Evolutionary conservation across 2,329 filamentous ascomycete species (phyloP), one percentile per base, ranked within the genome.

Genomic region (Aspergillus glaucus): DNA sequence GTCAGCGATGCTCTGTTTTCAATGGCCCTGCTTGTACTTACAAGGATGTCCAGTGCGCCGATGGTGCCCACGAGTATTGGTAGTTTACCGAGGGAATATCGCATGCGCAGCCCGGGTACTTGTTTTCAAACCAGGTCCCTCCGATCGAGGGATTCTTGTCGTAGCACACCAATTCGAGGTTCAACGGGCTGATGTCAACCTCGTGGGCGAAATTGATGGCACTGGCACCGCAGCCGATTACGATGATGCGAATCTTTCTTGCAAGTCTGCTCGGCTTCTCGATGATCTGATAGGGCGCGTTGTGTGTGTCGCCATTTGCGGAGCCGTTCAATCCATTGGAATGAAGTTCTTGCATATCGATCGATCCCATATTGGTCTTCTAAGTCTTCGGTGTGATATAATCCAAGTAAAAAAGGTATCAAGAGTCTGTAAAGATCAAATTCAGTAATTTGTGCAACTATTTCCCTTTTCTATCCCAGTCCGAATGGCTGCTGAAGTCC

Each of bases 121-220:
- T 52, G 49, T 66, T 68, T 30, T 66, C 64, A 9, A 60, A 56
- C 67, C 67, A 69, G 28, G 66, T 63, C n/a, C 65, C 67, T 4
- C 66, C 67, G 45, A 70, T 55, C 36, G 65, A 61, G n/a, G 62
- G 52, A 42, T 69, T 69, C 57, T 63, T 64, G 28, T 65, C 62
- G 37, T 64, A 66, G 19, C 55, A 48, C 15, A 54, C 55, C 40
- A 62, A 52, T 21, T 57, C 57, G 6, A 51, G 54, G 42, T 54
- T 53, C 48, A 50, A 28, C 15, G 44, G 2, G 30, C 47, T 50
- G 15, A 10, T 50, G 21, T 54, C 52, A n/a, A 55, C 41, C 2
- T 56, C 52, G 30, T 53, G 53, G 1, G 50, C 54, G 19, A 57
- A 52, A 15, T 55, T 55, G 15, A 57, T 46, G 1, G 47, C 55